Base-by-base conservation (phyloP, 2,329 filamentous ascomycete genomes). In the Dothistroma septosporum region DNA sequence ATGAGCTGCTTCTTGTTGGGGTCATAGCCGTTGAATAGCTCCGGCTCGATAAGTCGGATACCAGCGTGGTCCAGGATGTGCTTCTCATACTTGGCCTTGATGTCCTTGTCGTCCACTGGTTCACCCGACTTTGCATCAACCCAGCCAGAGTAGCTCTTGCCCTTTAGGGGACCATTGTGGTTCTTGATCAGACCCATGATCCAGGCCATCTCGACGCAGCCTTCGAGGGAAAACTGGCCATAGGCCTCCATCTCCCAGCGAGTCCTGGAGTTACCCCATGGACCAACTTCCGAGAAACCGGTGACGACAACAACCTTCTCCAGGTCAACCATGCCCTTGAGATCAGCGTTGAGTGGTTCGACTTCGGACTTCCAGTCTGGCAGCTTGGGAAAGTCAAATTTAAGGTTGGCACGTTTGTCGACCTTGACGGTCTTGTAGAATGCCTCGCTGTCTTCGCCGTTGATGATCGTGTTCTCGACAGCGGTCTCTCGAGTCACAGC, bases 121-220 rank as follows among this genome's bases (percentile, higher is more conserved):
- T 97, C 93, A 48, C 91, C 91, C 57, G 91, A 88, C 85, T 97
- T 97, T 74, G 87, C 83, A 73, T 99, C 94, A 61, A 99, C 91
- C 92, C 91, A 99, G 69, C 94, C 94, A 68, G 93, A 91, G 80
- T 99, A 97, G 66, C 89, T 89, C 80, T 96, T 89, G 75, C 94
- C 94, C 82, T 99, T 99, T 75, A 99, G 86, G 33, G 88, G 87
- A 19, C 94, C 94, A 70, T 97, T 97, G 82, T 96, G 91, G 77
- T 99, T 96, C 83, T 93, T 97, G 81, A 99, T 97, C 62, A 97
- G 86, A 73, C 94, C 94, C 93, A 97, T 99, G 77, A 99, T 91
- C 94, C 94, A 99, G 33, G 94, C 92, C 94, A 99, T 99, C 78
- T 99, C 94, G 62, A 99, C 89, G 72, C 94, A 97, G 32, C 94